Base-by-base conservation (phyloP, 2,329 filamentous ascomycete species). In the Fusarium miscanthi region DNA sequence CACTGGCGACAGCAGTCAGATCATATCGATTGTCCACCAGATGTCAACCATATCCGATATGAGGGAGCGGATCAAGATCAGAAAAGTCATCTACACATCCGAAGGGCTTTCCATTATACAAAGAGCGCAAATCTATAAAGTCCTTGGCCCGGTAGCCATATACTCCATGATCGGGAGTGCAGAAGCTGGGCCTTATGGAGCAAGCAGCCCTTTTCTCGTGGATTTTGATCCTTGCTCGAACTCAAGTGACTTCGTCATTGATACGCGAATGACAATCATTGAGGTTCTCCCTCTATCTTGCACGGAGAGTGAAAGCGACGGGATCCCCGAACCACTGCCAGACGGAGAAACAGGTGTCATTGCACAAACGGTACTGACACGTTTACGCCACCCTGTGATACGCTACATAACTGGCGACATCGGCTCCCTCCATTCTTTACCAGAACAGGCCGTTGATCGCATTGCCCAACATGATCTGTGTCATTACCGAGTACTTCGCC, bases 31-130 rank as follows among this genome's bases (percentile, higher is more conserved):
- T 4, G 76, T 81, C 1, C 76, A 82, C 17, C 65, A 81, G 52
- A 79, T 85, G 6, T 79, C 81, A 5, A 77, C 74, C 0, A 66
- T 84, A 2, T 2, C 30, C 0, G 1, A 42, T 77, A 8, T 54
- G 52, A 27, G 70, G 74, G 4, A 74, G 0, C 59, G 63, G 8
- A 74, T 85, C 41, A 77, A 69, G 2, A 43, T 86, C 1, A 59
- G 78, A 17, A 86, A 85, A 66, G 75, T 85, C 2, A 78, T 86
- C 6, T 86, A 86, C 61, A 85, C 84, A 0, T 86, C 84, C 0
- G 84, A 86, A 37, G 70, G 78, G 0, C 71, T 86, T 27, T 82
- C 79, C 0, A 10, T 49, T 0, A 56, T 77, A 0, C 83, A 86
- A 40, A 76, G 77, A 27, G 63, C 54, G 1, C 79, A 80, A 17